These are phyloP conservation scores for Exophiala phaeomuriformis DNA, from an alignment of 2,329 filamentous ascomycete genomes.

Conservation along the genomic window DNA sequence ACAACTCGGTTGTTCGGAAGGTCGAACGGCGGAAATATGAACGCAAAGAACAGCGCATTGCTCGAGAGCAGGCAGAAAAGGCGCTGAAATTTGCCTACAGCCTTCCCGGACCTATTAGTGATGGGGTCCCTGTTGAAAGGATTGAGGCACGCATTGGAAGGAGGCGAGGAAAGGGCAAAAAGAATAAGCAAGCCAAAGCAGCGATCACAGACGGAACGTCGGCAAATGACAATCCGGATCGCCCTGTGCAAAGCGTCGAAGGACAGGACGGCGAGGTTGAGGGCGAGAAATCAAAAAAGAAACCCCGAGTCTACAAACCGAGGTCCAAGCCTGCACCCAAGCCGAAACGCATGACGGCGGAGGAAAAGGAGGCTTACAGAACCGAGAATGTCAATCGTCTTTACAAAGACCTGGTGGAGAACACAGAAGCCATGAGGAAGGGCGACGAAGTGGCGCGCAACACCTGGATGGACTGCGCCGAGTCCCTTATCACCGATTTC, in stretches of 20 bases:
- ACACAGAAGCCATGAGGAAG: constrained; percentile 43
- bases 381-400: constrained; percentile 40
- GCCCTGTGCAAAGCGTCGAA: not conserved
- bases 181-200: not conserved
- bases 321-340: constrained; percentile 15
- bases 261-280: constrained; percentile 8
- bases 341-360: constrained; percentile 27
- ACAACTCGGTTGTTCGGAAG: constrained; percentile 23
- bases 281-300: not conserved
- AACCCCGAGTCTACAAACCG: not conserved
- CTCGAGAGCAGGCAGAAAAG: constrained; percentile 24
- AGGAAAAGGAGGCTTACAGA: constrained; percentile 33
- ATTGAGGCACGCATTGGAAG: constrained; percentile 11
- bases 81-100: constrained; percentile 25
- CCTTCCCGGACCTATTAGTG: constrained; percentile 11
- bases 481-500: constrained; percentile 54
- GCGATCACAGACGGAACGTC: not conserved
- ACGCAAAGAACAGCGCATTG: constrained; percentile 22
- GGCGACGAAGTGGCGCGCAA: constrained; percentile 46
- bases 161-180: not conserved
- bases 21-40: constrained; percentile 28
- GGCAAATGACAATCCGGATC: too few relatives aligned
- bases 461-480: constrained; percentile 54
- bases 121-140: constrained; percentile 5
- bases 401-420: constrained; percentile 41